Conservation (phyloP, 306 rosid genomes). For the Dicorynia guianensis region DNA sequence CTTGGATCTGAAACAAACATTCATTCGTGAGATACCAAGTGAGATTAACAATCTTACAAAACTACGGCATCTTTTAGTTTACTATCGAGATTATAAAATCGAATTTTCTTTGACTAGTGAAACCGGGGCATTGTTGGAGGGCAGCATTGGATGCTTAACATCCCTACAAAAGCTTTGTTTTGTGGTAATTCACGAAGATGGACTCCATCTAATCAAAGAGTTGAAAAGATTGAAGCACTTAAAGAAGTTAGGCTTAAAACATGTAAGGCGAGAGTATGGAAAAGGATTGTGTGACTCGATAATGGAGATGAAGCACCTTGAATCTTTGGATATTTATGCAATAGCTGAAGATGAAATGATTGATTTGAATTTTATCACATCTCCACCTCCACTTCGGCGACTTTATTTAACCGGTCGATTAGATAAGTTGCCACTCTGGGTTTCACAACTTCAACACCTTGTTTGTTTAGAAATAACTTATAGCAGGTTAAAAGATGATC, state of each 20-base stretch:
- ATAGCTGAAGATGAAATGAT: slow-evolving; percentile 29
- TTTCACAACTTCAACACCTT: slow-evolving; percentile 10
- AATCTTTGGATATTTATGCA: not conserved
- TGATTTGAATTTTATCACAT: slow-evolving; percentile 9
- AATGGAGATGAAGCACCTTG: slow-evolving; percentile 28
- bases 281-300: not conserved
- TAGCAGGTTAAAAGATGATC: slow-evolving; percentile 18
- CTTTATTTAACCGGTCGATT: slow-evolving; percentile 26
- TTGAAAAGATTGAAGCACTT: slow-evolving; percentile 2
- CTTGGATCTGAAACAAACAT: not conserved
- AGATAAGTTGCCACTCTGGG: slow-evolving; percentile 33
- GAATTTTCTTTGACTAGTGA: not conserved
- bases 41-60: not conserved
- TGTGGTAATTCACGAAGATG: not conserved
- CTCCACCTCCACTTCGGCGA: not conserved
- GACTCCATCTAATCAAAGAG: not conserved
- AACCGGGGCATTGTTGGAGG: not conserved
- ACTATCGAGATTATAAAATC: not conserved
- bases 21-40: not conserved
- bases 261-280: not conserved
- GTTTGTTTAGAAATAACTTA: not conserved
- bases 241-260: not conserved
- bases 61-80: not conserved
- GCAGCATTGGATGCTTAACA: not conserved
- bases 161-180: not conserved